Evolutionary conservation across 306 rosid species (phyloP).

Genomic region (Medicago ruthenica): DNA sequence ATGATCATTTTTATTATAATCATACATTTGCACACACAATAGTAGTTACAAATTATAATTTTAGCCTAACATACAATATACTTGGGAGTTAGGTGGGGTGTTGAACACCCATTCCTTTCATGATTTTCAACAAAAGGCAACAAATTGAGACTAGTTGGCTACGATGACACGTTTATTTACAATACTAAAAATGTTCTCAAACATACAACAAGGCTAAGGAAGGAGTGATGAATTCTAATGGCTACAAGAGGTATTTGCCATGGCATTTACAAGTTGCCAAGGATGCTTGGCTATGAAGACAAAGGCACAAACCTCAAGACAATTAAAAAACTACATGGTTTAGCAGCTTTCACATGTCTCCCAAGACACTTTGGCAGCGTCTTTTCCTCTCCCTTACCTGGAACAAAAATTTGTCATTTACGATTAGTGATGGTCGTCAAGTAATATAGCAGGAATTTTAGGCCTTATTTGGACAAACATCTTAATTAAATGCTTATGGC

Average conservation of each 20-base stretch:
- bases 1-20: too few species aligned
- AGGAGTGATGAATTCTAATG: slow-evolving; percentile 18
- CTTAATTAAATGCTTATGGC: not conserved
- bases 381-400: slow-evolving; percentile 56
- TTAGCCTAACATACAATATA: not conserved
- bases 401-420: slow-evolving; percentile 6
- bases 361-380: slow-evolving; percentile 45
- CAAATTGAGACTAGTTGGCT: not conserved
- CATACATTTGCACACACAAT: not conserved
- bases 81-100: not conserved
- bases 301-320: slow-evolving; percentile 7
- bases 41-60: not conserved
- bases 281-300: not conserved
- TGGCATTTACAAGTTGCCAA: slow-evolving; percentile 26
- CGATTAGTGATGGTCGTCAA: too few species aligned
- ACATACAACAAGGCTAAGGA: slow-evolving; percentile 11
- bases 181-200: not conserved
- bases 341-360: slow-evolving; percentile 52
- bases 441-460: too few species aligned
- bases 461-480: not conserved
- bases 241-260: slow-evolving; percentile 25
- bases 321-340: slow-evolving; percentile 18
- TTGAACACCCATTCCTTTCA: not conserved
- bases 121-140: slow-evolving; percentile 7
- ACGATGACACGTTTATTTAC: slow-evolving; percentile 7